Base-by-base conservation (phyloP, 2,329 filamentous ascomycete species). In the Chaetomium sp. region DNA sequence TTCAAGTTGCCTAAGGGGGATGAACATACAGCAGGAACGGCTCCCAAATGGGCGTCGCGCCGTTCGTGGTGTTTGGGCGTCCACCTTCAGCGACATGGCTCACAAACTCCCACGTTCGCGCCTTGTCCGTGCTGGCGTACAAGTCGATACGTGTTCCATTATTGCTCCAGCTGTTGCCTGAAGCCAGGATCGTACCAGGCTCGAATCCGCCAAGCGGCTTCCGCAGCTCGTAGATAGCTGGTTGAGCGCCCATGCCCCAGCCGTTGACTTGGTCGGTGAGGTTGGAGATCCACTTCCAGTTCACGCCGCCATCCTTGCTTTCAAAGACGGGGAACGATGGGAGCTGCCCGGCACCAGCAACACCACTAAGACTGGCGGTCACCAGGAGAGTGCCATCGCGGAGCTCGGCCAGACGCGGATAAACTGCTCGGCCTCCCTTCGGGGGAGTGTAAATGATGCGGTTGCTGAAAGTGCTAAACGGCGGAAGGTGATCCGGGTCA, bases 11-110 rank as follows among this genome's bases (percentile, higher is more conserved):
- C 9, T 2, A 7, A 9, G 10, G 50, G 16, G 31, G 16, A 53
- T 53, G 13, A 12, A 27, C 61, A 21, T 47, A 68, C 62, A 86
- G 71, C 38, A 91, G 76, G 74, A 89, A 90, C 0, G 89, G 89
- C 73, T 91, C 89, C 89, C 89, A 92, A 25, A 91, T 85, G 0
- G 88, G 87, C 0, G 86, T 88, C 42, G 86, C 74, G 1, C 87
- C 88, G 70, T 90, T 90, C 69, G 85, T 82, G 1, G 88, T 84
- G 0, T 79, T 72, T 1, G 87, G 87, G 38, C 80, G 80, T 13
- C 86, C 86, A 31, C 88, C 89, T 3, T 78, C 76, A 1, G 87
- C 88, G 47, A 91, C 83, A 68, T 85, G 82, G 62, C 84, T 87
- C 57, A 90, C 83, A 68, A 90, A 91, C 27, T 83, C 75, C 89